Base-by-base conservation (phyloP, 495 filamentous ascomycete species). In the Recurvomyces mirabilis region DNA sequence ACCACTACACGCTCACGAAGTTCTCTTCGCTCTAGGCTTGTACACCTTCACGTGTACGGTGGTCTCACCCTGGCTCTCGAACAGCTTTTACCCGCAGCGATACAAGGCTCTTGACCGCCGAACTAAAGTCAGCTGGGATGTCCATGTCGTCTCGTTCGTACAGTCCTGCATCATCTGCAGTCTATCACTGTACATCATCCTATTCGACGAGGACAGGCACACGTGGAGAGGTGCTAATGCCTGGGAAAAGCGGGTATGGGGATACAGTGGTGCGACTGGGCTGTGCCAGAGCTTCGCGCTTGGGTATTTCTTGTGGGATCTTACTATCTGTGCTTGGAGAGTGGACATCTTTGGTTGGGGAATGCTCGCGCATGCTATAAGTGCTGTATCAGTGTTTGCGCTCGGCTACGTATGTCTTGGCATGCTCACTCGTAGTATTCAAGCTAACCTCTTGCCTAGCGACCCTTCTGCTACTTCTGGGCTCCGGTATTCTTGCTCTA, bases 241-340 rank as follows among this genome's bases (percentile, higher is more conserved):
- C 44, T 73, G 71, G 62, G 66, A 76, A 36, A 78, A 84, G 62
- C 76, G 88, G n/a, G 71, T 96, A 28, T 94, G 81, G 71, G 93
- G 85, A 9, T 95, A 99, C 59, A 87, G 82, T 10, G 84, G 85
- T 9, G 74, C 68, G n/a, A 72, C 71, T 15, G 88, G 84, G 20
- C 70, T 95, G 65, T 77, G 94, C 42, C 81, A 87, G 60, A 84
- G 77, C 13, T 71, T 94, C 46, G 91, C 87, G 0, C 70, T 76
- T 1, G 91, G 93, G n/a, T 99, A 99, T 62, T 99, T 99, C 53
- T 57, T 95, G 51, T 99, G 89, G 76, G 91, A 96, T 59, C 59
- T 96, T 47, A 69, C 78, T 42, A 70, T 94, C 41, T 93, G 84
- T 44, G 60, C 75, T 21, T 53, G 69, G 41, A 67, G 93, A 58